These are phyloP conservation scores for Sesbania bispinosa DNA, from an alignment of 306 rosid species.

Conservation along the genomic window DNA sequence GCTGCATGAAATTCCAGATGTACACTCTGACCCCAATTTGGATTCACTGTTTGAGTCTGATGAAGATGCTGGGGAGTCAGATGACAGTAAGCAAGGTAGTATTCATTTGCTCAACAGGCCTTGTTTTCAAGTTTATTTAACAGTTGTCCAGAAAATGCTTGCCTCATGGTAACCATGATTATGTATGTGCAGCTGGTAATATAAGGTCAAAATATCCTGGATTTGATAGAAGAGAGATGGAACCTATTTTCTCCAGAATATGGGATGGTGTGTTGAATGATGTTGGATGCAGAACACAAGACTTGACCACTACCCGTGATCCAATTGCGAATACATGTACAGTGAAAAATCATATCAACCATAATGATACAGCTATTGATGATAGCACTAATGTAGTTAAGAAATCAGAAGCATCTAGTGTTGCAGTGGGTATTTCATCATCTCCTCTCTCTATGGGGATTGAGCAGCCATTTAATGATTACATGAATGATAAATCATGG, in stretches of 20 bases:
- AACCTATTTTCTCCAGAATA: constrained; percentile 38
- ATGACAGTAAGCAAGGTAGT: constrained; percentile 63
- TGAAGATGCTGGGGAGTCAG: constrained; percentile 49
- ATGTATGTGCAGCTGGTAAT: constrained; percentile 57
- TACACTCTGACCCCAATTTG: constrained; percentile 73
- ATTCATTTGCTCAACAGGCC: constrained; percentile 22
- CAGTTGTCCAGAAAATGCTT: constrained; percentile 19
- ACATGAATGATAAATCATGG: constrained; percentile 60
- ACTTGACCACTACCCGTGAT: constrained; percentile 35
- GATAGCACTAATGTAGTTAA: constrained; percentile 37
- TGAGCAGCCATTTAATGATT: constrained; percentile 44
- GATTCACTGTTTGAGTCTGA: constrained; percentile 68
- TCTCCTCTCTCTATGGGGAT: constrained; percentile 37
- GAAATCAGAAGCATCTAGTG: constrained; percentile 41
- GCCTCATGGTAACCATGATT: constrained; percentile 34
- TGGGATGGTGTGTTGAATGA: constrained; percentile 33
- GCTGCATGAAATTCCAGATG: constrained; percentile 57
- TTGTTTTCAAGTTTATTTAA: constrained; percentile 25
- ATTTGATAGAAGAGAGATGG: constrained; percentile 42
- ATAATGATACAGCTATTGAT: constrained; percentile 33
- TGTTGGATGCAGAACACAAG: constrained; percentile 37
- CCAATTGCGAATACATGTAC: constrained; percentile 29
- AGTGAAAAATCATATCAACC: constrained; percentile 22
- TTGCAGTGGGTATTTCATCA: constrained; percentile 42
- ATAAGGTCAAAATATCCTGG: constrained; percentile 38